Evolutionary conservation across 202 grass and related monocot species (phyloP).

Genomic region (Sporobolus alterniflorus): DNA sequence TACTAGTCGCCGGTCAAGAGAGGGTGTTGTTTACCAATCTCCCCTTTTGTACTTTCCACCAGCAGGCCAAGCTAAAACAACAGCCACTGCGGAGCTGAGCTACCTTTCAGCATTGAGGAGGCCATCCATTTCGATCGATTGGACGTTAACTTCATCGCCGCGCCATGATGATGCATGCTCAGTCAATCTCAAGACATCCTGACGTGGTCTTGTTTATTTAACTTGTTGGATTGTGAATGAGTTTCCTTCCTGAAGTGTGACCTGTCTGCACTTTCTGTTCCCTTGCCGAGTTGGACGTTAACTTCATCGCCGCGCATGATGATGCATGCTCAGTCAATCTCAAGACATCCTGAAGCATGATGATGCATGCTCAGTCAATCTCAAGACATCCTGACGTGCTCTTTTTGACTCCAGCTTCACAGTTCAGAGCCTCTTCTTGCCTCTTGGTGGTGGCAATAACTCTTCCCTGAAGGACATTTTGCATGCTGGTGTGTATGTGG

Average conservation of each 20-base stretch:
- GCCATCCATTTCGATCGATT: conserved; percentile 20
- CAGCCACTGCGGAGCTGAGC: background rate
- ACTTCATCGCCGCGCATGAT: too few species aligned
- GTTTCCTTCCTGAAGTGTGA: conserved; percentile 9
- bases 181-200: background rate
- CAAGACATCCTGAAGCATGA: too few species aligned
- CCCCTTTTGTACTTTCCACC: conserved; percentile 33
- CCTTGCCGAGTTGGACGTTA: background rate
- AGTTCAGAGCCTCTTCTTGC: too few species aligned
- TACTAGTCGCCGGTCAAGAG: conserved; percentile 44
- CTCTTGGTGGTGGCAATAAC: too few species aligned
- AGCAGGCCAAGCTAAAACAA: conserved; percentile 2
- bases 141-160: background rate
- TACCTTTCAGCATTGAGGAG: conserved; percentile 23
- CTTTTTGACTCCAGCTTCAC: too few species aligned
- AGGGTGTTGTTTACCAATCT: conserved; percentile 14
- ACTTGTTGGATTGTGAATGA: conserved; percentile 18
- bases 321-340: too few species aligned
- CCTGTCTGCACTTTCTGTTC: conserved; percentile 33
- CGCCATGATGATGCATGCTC: background rate
- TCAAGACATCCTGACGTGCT: too few species aligned
- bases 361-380: too few species aligned
- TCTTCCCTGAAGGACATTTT: too few species aligned
- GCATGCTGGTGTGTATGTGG: too few species aligned
- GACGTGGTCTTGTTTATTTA: conserved; percentile 4